Base-by-base conservation (phyloP, 2,329 filamentous ascomycete species). In the Tricladium varicosporioides region DNA sequence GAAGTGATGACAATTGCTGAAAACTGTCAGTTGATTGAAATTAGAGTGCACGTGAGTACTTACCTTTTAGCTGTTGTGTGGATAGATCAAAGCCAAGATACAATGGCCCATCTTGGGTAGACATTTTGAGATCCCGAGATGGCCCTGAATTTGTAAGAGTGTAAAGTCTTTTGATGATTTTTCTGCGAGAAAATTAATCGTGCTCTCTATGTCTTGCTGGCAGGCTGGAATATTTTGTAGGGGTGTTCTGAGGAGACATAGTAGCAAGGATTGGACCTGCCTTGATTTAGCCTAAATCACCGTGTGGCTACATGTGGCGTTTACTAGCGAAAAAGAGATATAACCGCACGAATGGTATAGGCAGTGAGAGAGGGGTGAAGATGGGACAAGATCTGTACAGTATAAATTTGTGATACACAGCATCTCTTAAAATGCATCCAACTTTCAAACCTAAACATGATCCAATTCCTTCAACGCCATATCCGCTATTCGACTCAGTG, bases 71-170 rank as follows among this genome's bases (percentile, higher is more conserved):
- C 73, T 97, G 93, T 74, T 97, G 94, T 57, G 94, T 97, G 45
- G 92, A 97, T 59, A 97, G 86, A 76, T 99, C 94, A 73, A 97
- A 92, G 59, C 94, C 94, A 69, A 96, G 80, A 71, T 96, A 96
- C 60, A 96, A 78, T 15, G 89, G 86, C 32, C 76, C 79, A 60
- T 73, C 62, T 48, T 64, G 65, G 31, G 70, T 65, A 48, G 73
- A 66, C 73, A 77, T 76, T 46, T 56, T 69, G 53, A 31, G 45
- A 47, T 40, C 36, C 36, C 36, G 36, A 40, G 36, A 40, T 40
- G 36, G 36, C 36, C 36, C 36, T 40, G 10, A 40, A n/a, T 4
- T 40, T 40, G 5, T 5, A 40, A 40, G n/a, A 5, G n/a, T 13
- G n/a, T 40, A 10, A 40, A 13, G 9, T 40, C 9, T 4, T 11